Evolutionary conservation across 306 rosid species (phyloP).

Genomic region (Fragaria ananassa): DNA sequence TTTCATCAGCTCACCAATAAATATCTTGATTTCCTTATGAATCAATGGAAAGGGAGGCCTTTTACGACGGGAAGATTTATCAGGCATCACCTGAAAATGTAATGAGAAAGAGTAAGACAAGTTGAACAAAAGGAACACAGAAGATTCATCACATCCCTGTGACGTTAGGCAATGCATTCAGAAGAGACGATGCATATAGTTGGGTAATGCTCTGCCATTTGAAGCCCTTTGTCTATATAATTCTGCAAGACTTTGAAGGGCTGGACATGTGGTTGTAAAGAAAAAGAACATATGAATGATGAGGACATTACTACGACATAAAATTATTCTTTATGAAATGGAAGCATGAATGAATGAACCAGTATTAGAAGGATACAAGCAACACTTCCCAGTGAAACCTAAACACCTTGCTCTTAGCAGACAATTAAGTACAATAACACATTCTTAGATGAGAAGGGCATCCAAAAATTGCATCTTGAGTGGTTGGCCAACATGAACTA

Average conservation of each 20-base stretch:
- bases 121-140: constrained; percentile 19
- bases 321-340: background rate
- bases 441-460: background rate
- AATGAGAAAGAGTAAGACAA: constrained; percentile 21
- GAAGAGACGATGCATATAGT: background rate
- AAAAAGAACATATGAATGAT: background rate
- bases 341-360: background rate
- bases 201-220: background rate
- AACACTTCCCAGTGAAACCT: background rate
- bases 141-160: background rate
- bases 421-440: background rate
- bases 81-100: constrained; percentile 79
- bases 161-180: background rate
- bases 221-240: background rate
- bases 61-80: constrained; percentile 61
- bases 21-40: constrained; percentile 59
- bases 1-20: constrained; percentile 77
- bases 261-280: background rate
- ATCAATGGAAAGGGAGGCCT: constrained; percentile 76
- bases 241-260: background rate
- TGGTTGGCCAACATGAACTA: background rate
- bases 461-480: background rate
- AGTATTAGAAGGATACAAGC: background rate
- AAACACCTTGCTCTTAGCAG: background rate
- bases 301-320: background rate